A percentile compares a stretch with the other conserved stretches of the same genome.
Conservation (phyloP, 768 basidiomycete species). For the Tephrocybe rancida region DNA sequence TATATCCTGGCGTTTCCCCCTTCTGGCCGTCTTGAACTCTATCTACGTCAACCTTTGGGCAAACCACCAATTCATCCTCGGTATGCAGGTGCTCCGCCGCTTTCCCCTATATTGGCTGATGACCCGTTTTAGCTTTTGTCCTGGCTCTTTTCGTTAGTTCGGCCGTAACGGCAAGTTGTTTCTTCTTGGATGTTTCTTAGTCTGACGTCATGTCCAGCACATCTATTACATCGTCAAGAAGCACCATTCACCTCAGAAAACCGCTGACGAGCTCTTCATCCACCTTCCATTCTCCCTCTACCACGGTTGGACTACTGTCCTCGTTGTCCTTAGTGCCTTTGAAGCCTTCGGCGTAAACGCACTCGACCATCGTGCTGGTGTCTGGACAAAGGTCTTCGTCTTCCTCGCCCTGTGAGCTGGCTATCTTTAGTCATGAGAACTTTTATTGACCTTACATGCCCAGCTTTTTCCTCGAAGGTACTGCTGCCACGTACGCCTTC, state of each 20-base stretch:
- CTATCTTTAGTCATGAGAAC: not conserved
- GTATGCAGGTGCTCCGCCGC: constrained; percentile 29
- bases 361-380: constrained; percentile 59
- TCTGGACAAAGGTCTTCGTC: constrained; percentile 95
- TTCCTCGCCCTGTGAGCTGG: constrained; percentile 83
- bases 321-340: constrained; percentile 80
- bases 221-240: constrained; percentile 97
- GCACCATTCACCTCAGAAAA: constrained; percentile 63
- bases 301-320: constrained; percentile 90
- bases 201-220: constrained; percentile 54
- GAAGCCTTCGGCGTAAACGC: constrained; percentile 89
- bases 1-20: constrained; percentile 89
- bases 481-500: constrained; percentile 94
- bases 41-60: constrained; percentile 91
- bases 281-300: constrained; percentile 97
- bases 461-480: constrained; percentile 91
- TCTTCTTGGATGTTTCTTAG: constrained; percentile 27
- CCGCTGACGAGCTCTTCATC: constrained; percentile 83
- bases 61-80: constrained; percentile 68
- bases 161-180: constrained; percentile 45
- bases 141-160: constrained; percentile 88
- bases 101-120: constrained; percentile 10
- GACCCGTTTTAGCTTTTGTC: constrained; percentile 68
- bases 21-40: constrained; percentile 85
- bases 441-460: constrained; percentile 1